Evolutionary conservation across 1,284 basidiomycete species (phyloP), one percentile per base, ranked within the genome.

Genomic region (Pseudomicrostroma phylloplanum): DNA sequence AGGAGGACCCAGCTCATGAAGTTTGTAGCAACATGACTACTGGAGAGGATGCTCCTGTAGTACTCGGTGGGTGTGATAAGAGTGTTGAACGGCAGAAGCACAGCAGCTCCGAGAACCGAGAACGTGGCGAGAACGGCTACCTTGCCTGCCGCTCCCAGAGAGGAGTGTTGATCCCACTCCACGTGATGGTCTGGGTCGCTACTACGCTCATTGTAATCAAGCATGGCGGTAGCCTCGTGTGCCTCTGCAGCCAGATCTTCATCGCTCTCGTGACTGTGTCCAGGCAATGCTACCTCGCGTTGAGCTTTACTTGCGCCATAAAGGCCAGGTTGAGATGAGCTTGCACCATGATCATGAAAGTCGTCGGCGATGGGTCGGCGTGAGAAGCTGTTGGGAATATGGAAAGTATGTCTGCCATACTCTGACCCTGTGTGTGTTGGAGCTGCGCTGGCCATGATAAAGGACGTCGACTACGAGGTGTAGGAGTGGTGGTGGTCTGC

Each of bases 1-100:
- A 70, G 65, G 13, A 67, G 58, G 63, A 74, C 73, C 70, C 73
- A 76, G 64, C 67, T 70, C 63, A 66, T 70, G 62, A 76, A 73
- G 2, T 62, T 71, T 40, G 66, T 67, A 40, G 67, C 64, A 17
- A 66, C 67, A 1, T 61, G 59, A 0, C 71, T 71, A 0, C 40
- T 49, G 6, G 67, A 63, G 30, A 76, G 68, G 0, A 69, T 62
- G 19, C 66, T 63, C 25, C 74, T 66, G 40, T 70, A 76, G 65
- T 74, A 76, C 58, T 76, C 74, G 43, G 74, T 65, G 0, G 74
- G 72, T 6, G 73, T 76, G 59, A 76, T 74, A 57, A 76, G 61
- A 15, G 73, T 68, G 63, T 76, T 76, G 67, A 63, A 63, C 2
- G 61, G 61, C 11, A 63, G 42, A 13, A 63, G 40, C 11, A 63